These are phyloP conservation scores for Pezicula carpinea DNA, from an alignment of 2,329 filamentous ascomycete genomes.

Conservation along the genomic window DNA sequence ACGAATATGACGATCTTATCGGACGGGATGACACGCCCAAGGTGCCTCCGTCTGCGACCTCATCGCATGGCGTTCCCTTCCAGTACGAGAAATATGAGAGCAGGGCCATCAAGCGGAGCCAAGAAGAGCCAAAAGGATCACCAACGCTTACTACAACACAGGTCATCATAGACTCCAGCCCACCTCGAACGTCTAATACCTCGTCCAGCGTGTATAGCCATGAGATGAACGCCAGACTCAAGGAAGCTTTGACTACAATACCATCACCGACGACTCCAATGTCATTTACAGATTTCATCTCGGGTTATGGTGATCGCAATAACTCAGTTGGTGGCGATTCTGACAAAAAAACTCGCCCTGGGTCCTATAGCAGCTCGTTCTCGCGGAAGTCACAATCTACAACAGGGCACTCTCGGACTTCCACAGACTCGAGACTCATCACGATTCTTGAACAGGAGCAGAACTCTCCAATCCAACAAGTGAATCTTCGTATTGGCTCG, in stretches of 20 bases:
- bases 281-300: slow-evolving; percentile 38
- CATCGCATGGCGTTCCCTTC: slow-evolving; percentile 52
- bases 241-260: slow-evolving; percentile 39
- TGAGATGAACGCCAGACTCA: slow-evolving; percentile 50
- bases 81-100: slow-evolving; percentile 46
- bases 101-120: slow-evolving; percentile 16
- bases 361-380: slow-evolving; percentile 7
- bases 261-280: slow-evolving; percentile 40
- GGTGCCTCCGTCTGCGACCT: slow-evolving; percentile 47
- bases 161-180: slow-evolving; percentile 10
- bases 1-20: slow-evolving; percentile 87
- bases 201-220: slow-evolving; percentile 49
- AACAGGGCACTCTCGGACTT: slow-evolving; percentile 16
- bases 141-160: slow-evolving; percentile 16
- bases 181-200: slow-evolving; percentile 22
- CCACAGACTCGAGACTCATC: slow-evolving; percentile 10
- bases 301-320: slow-evolving; percentile 35
- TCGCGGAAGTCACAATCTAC: slow-evolving; percentile 17
- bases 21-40: slow-evolving; percentile 53
- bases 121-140: slow-evolving; percentile 18
- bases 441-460: slow-evolving; percentile 37
- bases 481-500: slow-evolving; percentile 73
- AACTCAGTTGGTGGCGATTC: slow-evolving; percentile 15
- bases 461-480: slow-evolving; percentile 61
- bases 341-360: slow-evolving; percentile 2